Evolutionary conservation across 208 protist genomes (phyloP), one percentile per base, ranked within the genome.

Genomic region (Acanthamoeba castellanii): DNA sequence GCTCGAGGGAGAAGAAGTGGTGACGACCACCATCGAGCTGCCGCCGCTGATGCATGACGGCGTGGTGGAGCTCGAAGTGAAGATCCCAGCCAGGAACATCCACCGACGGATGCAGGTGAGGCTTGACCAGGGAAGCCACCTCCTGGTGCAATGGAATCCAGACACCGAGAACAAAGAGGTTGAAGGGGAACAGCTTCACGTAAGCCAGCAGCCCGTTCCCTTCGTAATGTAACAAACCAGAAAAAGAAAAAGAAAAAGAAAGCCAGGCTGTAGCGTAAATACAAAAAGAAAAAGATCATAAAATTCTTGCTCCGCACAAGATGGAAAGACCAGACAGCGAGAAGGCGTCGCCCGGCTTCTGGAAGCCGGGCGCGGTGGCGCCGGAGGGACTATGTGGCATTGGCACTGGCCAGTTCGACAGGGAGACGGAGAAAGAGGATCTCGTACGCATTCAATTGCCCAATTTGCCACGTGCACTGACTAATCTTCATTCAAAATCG

Each of bases 361-460:
- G 87, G 87, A 92, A 74, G 87, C 87, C 87, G 1, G 87, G 87
- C 22, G 37, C 87, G 20, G 52, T 59, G 42, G 87, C 59, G 4
- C 87, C 87, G 3, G 81, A 88, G 27, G 81, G 81, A 13, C 81
- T 88, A 5, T 88, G 81, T 13, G 87, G 87, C 87, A 55, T 92
- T 27, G 87, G 87, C 42, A 76, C 55, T 4, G 55, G 55, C 37
- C 87, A 92, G 32, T 92, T 76, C 34, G 87, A 92, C 34, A 27
- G 87, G 18, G 87, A 92, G 27, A 92, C 87, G 20, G 87, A 92
- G 37, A 74, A 92, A 47, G 87, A 92, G 66, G 87, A 74, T 57
- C 27, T 74, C 34, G 87, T 92, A 8, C 55, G 32, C n/a, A 45
- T 50, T 16, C 72, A 34, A 13, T 7, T 47, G 16, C 74, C 7